Base-by-base conservation (phyloP, 331 rosid species). In the Stylosanthes scabra region DNA sequence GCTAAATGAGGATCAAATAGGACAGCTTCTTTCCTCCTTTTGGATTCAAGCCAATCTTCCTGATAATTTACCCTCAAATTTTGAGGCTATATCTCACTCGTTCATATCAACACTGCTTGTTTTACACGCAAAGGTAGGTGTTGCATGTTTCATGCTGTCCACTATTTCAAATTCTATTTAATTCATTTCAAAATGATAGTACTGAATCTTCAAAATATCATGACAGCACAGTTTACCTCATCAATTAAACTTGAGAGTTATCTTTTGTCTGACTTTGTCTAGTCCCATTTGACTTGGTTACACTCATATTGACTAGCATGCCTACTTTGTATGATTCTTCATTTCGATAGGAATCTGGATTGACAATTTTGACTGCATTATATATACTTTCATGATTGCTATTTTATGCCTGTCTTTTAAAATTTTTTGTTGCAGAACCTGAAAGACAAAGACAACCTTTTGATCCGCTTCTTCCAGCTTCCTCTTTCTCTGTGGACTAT, bases 41-140 rank as follows among this genome's bases (percentile, higher is more conserved):
- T 95, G 99, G 98, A 86, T 92, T 52, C 93, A 95, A 81, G 88
- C 97, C 59, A 88, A 72, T 71, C 88, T 90, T 71, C 85, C 91
- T 0, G 96, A 95, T 83, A 95, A 90, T 83, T 78, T 90, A 55
- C 99, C 98, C 74, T 82, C 99, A 72, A 95, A 92, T 82, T 27
- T 90, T 74, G 96, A 95, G 80, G 96, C 99, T 52, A 77, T 95
- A 61, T 87, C 91, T 67, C 92, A 88, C 76, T 88, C 98, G 67
- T 95, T 87, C 78, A 79, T 72, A 69, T 81, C 92, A 64, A 79
- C 93, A 39, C 86, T 95, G 42, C 74, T 85, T 62, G 87, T 93
- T 14, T 88, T 92, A 25, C 93, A 87, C 76, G 63, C 81, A 34
- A 92, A 95, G 99, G 99, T 95, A 76, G 58, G 47, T 9, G 63